Base-by-base conservation (phyloP, 2,329 filamentous ascomycete species). In the Epichloe elymi region DNA sequence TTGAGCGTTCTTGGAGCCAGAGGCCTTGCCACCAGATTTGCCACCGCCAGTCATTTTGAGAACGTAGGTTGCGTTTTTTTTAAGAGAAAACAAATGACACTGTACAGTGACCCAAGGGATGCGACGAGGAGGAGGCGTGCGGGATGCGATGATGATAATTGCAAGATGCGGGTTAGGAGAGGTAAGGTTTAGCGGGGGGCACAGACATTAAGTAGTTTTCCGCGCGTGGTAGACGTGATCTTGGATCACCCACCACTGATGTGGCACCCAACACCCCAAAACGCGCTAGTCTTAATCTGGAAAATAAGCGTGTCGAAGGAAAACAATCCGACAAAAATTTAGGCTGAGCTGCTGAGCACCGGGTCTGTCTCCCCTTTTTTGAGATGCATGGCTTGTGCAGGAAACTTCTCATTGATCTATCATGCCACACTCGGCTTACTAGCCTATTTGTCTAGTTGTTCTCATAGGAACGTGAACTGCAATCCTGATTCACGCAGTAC, bases 11-110 rank as follows among this genome's bases (percentile, higher is more conserved):
- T 98, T 98, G 79, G 86, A 85, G 78, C 90, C 89, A 78, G 86
- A 91, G 79, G 91, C 90, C 86, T 97, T 97, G 84, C 93, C 93
- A 75, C 93, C 93, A 78, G 91, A 96, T 79, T 98, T 98, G 75
- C 93, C 93, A 75, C 91, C 91, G 82, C 91, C 91, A 88, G 93
- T 95, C 93, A 98, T 98, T 86, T 88, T 96, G 85, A 80, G 65
- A 60, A 30, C 30, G 30, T 30, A 11, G 4, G 30, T 30, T 30
- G 8, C 20, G 37, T 65, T 63, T 60, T 61, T 62, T 42, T 42
- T 46, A 59, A 26, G 30, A 11, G 15, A 19, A 41, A n/a, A n/a
- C 3, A n/a, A 39, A 7, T 41, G 39, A 35, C 33, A 38, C 19
- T 38, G 35, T 3, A 20, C 10, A 42, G 53, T 57, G 50, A 55